phyloP scores from a whole-genome alignment of 179 eudicot species.

The Spergularia azorica region DNA sequence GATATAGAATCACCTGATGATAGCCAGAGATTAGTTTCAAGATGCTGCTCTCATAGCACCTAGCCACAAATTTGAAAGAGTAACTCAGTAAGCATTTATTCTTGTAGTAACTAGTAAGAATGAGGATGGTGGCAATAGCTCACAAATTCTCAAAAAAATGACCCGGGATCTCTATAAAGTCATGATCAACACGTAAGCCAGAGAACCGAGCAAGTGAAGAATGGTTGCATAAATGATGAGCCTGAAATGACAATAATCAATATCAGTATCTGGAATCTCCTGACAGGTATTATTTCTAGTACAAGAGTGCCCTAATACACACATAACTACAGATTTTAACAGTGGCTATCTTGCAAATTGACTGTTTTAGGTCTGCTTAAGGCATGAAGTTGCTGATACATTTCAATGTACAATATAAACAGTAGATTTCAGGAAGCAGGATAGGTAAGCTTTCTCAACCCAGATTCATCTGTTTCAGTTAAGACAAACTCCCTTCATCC shows the following conservation, averaged over 20 bases:
- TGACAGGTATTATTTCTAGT: neutral
- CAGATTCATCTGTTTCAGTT: neutral
- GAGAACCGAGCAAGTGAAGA: slow-evolving; percentile 84
- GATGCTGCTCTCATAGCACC: slow-evolving; percentile 82
- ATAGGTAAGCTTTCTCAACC: slow-evolving; percentile 4
- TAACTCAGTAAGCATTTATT: slow-evolving; percentile 13
- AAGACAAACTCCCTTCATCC: neutral
- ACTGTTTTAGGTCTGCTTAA: neutral
- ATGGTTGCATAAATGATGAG: slow-evolving; percentile 84
- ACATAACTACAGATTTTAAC: neutral
- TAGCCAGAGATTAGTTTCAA: slow-evolving; percentile 85
- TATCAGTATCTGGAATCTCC: slow-evolving; percentile 12
- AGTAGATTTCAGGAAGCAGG: neutral
- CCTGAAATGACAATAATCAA: slow-evolving; percentile 43
- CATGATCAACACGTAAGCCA: slow-evolving; percentile 89
- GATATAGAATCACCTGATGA: slow-evolving; percentile 63
- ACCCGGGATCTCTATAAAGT: slow-evolving; percentile 93
- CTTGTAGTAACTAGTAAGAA: neutral
- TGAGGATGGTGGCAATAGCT: slow-evolving; percentile 1
- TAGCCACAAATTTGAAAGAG: slow-evolving; percentile 29
- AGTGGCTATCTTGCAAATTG: neutral
- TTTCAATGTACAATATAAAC: neutral
- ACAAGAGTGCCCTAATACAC: neutral
- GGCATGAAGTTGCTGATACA: neutral
- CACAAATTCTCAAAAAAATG: slow-evolving; percentile 86